Percentiles rank a stretch among this genome's conserved stretches.
Conservation (phyloP, 345 rosid species). For the Linum trigynum region DNA sequence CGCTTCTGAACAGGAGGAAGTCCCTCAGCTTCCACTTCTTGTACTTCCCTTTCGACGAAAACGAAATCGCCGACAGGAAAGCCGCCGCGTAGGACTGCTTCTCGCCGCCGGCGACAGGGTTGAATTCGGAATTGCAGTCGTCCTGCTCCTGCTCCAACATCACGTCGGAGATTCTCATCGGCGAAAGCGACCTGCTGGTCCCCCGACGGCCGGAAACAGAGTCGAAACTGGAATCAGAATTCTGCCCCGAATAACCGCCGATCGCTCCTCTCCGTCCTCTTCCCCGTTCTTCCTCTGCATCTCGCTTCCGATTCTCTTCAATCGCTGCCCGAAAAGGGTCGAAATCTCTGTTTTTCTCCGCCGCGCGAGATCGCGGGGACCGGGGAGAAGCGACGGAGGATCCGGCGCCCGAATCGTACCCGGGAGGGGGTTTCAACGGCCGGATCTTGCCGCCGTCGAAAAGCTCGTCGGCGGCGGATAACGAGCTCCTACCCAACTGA, state of each 20-base stretch:
- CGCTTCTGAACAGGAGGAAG: conserved; percentile 70
- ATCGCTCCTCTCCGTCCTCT: background rate
- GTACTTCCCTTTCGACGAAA: conserved; percentile 25
- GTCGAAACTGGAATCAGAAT: conserved; percentile 18
- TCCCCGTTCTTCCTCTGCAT: background rate
- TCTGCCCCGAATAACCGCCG: conserved; percentile 23
- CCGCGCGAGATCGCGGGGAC: conserved; percentile 25
- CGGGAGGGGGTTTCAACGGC: conserved; percentile 48
- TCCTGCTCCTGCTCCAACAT: conserved; percentile 37
- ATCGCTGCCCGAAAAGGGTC: conserved; percentile 30
- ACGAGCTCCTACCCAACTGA: conserved; percentile 48
- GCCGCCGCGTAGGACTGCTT: conserved; percentile 33
- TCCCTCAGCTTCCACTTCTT: conserved; percentile 84
- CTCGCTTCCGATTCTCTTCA: conserved; percentile 25
- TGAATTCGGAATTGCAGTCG: conserved; percentile 11
- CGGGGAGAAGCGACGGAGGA: conserved; percentile 29
- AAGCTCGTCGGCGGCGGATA: conserved; percentile 88
- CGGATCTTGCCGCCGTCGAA: conserved; percentile 80
- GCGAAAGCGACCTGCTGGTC: conserved; percentile 60
- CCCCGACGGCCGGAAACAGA: conserved; percentile 37
- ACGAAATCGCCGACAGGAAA: conserved; percentile 55
- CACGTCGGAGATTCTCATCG: conserved; percentile 58
- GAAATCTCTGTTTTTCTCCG: conserved; percentile 22
- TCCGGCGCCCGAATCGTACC: conserved; percentile 22
- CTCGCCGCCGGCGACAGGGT: background rate